Percentiles rank a stretch among this genome's conserved stretches.
Evolutionary conservation across 208 protist genomes (phyloP).

Genomic region (Leishmania tarentolae): DNA sequence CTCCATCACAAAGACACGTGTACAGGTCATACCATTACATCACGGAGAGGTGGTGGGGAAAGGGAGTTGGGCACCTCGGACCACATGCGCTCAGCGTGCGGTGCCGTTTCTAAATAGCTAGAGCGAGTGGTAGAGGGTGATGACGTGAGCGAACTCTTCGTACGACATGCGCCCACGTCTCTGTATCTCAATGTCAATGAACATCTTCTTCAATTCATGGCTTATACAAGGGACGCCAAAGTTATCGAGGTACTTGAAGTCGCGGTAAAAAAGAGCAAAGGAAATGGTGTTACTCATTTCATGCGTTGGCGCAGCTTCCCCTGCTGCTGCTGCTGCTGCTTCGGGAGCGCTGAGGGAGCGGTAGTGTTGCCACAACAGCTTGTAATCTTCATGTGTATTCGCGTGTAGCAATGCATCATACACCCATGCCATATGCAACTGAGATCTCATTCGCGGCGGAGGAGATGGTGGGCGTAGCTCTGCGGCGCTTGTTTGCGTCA

Average conservation of each 20-base stretch:
- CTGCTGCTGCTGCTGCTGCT: background rate
- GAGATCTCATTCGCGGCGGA: conserved; percentile 42
- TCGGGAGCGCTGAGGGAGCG: conserved; percentile 7
- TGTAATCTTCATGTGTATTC: conserved; percentile 34
- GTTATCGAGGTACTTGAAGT: conserved; percentile 61
- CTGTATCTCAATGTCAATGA: conserved; percentile 39
- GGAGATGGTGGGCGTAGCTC: conserved; percentile 2
- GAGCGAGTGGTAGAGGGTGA: conserved; percentile 56
- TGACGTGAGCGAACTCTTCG: conserved; percentile 48
- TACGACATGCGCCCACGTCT: conserved; percentile 51
- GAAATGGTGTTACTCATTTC: conserved; percentile 23
- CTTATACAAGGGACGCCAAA: conserved; percentile 61
- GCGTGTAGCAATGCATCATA: conserved; percentile 48
- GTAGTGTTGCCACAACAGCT: conserved; percentile 68
- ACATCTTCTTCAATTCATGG: conserved; percentile 43
- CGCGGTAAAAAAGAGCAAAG: conserved; percentile 40
- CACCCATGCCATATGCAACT: conserved; percentile 34
- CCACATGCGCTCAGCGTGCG: background rate
- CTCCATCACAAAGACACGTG: background rate
- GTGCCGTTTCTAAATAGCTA: conserved; percentile 16
- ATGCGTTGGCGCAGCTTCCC: background rate
- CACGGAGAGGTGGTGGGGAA: background rate
- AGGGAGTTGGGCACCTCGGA: background rate
- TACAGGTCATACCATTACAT: background rate
- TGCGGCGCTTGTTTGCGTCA: background rate